Base-by-base conservation (phyloP, 2,329 filamentous ascomycete species). In the Rhynchosporium secalis region DNA sequence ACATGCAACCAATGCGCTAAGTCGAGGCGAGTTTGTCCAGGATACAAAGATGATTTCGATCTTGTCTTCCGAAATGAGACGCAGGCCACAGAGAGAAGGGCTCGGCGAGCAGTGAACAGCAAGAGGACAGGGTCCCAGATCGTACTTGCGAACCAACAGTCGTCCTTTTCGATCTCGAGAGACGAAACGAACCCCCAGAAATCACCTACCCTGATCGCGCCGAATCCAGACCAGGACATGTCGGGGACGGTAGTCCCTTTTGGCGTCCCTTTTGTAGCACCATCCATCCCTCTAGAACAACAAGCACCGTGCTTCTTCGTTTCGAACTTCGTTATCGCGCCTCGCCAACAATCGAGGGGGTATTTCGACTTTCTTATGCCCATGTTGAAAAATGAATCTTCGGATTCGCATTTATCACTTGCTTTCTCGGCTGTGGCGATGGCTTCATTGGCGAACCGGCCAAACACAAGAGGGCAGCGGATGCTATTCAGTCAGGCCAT, bases 1-100 rank as follows among this genome's bases (percentile, higher is more conserved):
- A 85, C 82, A 4, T 89, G 86, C 74, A 82, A 81, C 46, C 86
- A 88, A 71, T 89, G 86, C 70, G 77, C 80, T 66, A 88, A 87
- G 70, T 87, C 85, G 43, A 79, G 83, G 62, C 81, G 85, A 45
- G 78, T 82, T 67, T 89, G 86, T 70, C 86, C 86, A 3, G 86
- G 86, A 51, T 89, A 89, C 75, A 86, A 85, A 72, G 85, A 89
- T 71, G 86, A 89, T 67, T 89, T 90, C 68, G 88, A 91, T 69
- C 76, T 90, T 29, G 83, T 91, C 60, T 89, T 90, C 69, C 85
- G 88, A 61, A 88, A 90, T 72, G 87, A 90, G 76, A 90, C 87
- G 33, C 83, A 84, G 67, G 86, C 86, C 1, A 88, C 87, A 40
- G 86, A 86, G 70, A 80, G 83, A 65, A 81, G 86, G 70, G 86